phyloP scores from a whole-genome alignment of 495 filamentous ascomycete species.

The Saxophila tyrrhenica region DNA sequence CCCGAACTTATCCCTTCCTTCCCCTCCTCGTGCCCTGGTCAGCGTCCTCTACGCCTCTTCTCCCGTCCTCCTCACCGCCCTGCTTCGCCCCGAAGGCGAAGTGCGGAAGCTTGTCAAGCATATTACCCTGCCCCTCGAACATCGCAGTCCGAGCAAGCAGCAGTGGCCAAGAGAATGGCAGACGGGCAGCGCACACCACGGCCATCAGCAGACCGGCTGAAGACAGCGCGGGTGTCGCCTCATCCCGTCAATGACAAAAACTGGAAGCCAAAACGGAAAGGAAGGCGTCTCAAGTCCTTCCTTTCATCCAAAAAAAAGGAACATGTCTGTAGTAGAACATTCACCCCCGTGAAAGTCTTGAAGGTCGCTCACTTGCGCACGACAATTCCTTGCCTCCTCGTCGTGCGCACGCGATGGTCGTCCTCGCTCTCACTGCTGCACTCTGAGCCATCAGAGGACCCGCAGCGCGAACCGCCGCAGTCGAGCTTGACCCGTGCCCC shows the following conservation, averaged over 20 bases:
- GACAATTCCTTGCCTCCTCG: constrained; percentile 68
- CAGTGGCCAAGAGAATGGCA: neutral
- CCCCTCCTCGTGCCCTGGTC: neutral
- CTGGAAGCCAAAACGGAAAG: constrained; percentile 5
- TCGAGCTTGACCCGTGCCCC: constrained; percentile 88
- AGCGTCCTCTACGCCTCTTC: neutral
- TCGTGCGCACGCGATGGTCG: constrained; percentile 25
- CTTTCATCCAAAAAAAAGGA: neutral
- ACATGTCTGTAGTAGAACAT: no score
- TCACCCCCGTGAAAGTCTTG: neutral
- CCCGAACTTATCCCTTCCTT: neutral
- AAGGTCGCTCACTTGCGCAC: constrained; percentile 36
- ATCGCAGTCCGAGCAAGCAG: neutral
- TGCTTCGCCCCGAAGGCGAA: neutral
- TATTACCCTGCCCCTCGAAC: neutral
- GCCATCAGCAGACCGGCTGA: constrained; percentile 16
- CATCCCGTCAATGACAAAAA: constrained; percentile 2
- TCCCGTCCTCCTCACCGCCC: neutral
- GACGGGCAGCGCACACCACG: neutral
- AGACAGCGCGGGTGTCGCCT: constrained; percentile 3
- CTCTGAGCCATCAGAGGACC: constrained; percentile 57
- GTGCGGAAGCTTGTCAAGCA: neutral
- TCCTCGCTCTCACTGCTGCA: constrained; percentile 33
- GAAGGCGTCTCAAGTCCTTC: neutral
- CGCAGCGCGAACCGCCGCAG: constrained; percentile 78